These are phyloP conservation scores for Trichosporon sp. DNA, from an alignment of 1,284 basidiomycete genomes.

Conservation along the genomic window DNA sequence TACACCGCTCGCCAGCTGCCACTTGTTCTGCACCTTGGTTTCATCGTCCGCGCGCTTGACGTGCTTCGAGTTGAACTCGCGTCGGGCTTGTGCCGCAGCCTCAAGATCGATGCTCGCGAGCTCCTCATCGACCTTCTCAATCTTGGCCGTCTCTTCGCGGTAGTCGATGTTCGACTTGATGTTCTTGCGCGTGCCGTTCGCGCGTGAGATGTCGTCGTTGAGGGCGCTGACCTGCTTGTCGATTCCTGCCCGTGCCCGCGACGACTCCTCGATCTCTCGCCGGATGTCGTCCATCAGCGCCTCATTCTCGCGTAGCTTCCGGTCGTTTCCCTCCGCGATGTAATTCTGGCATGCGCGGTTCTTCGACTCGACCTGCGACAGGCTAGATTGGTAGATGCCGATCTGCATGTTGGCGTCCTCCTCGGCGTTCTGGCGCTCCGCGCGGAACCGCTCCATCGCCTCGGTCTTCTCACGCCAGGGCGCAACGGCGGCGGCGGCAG, in stretches of 20 bases:
- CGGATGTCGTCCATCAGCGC: constrained; percentile 55
- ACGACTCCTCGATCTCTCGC: constrained; percentile 51
- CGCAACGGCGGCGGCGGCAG: constrained; percentile 35
- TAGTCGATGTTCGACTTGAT: constrained; percentile 82
- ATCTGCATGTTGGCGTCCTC: constrained; percentile 34
- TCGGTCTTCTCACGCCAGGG: constrained; percentile 47
- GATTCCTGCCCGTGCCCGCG: constrained; percentile 56
- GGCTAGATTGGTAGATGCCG: constrained; percentile 32
- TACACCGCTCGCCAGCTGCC: constrained; percentile 74
- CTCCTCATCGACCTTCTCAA: constrained; percentile 64
- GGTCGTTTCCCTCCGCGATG: constrained; percentile 63
- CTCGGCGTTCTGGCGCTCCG: constrained; percentile 34
- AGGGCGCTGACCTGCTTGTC: constrained; percentile 56
- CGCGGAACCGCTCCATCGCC: constrained; percentile 30
- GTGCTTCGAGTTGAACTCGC: constrained; percentile 80
- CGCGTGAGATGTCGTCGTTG: constrained; percentile 56
- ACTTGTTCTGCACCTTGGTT: constrained; percentile 60
- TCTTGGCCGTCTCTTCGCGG: constrained; percentile 64
- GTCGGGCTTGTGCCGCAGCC: constrained; percentile 68
- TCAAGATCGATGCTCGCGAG: constrained; percentile 75
- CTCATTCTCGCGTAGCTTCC: constrained; percentile 61
- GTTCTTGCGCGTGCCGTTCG: constrained; percentile 65
- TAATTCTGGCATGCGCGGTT: constrained; percentile 53
- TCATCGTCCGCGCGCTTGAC: constrained; percentile 58
- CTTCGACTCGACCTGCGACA: constrained; percentile 38